Evolutionary conservation across 2,329 filamentous ascomycete genomes (phyloP).

Genomic region (Colletotrichum paranaense): DNA sequence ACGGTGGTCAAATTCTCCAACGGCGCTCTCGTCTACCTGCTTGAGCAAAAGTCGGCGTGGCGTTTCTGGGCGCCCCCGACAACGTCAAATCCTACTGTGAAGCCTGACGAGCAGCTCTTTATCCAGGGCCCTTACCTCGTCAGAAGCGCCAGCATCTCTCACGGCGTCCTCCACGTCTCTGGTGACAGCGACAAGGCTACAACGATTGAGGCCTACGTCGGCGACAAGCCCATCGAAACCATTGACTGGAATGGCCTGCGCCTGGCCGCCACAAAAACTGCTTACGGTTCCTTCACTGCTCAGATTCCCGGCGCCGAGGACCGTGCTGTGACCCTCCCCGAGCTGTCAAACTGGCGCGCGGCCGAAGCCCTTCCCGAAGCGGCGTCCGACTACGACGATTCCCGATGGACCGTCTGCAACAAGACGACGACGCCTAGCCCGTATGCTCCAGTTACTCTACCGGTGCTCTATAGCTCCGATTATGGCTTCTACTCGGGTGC

Average conservation of each 20-base stretch:
- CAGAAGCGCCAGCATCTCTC: conserved; percentile 67
- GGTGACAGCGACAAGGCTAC: conserved; percentile 79
- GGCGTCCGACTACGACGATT: conserved; percentile 72
- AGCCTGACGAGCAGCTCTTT: conserved; percentile 63
- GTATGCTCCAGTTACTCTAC: conserved; percentile 65
- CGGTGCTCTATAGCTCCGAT: conserved; percentile 76
- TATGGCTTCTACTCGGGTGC: conserved; percentile 80
- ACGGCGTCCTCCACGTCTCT: conserved; percentile 67
- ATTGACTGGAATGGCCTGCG: conserved; percentile 66
- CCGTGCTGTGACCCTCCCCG: conserved; percentile 64
- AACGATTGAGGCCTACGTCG: conserved; percentile 65
- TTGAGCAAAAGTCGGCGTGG: conserved; percentile 74
- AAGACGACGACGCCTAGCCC: conserved; percentile 71
- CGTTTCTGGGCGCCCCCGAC: conserved; percentile 74
- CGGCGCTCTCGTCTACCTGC: conserved; percentile 64
- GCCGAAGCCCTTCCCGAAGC: conserved; percentile 79
- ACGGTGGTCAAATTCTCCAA: conserved; percentile 62
- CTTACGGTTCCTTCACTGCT: conserved; percentile 60
- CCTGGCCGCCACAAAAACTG: conserved; percentile 47
- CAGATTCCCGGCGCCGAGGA: conserved; percentile 54
- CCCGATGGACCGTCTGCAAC: conserved; percentile 71
- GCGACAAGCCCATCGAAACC: conserved; percentile 66
- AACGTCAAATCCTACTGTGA: conserved; percentile 46
- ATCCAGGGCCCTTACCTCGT: conserved; percentile 73
- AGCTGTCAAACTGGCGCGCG: conserved; percentile 74